These are phyloP conservation scores for Globisporangium polare DNA, from an alignment of 352 stramenopile species.

Conservation along the genomic window DNA sequence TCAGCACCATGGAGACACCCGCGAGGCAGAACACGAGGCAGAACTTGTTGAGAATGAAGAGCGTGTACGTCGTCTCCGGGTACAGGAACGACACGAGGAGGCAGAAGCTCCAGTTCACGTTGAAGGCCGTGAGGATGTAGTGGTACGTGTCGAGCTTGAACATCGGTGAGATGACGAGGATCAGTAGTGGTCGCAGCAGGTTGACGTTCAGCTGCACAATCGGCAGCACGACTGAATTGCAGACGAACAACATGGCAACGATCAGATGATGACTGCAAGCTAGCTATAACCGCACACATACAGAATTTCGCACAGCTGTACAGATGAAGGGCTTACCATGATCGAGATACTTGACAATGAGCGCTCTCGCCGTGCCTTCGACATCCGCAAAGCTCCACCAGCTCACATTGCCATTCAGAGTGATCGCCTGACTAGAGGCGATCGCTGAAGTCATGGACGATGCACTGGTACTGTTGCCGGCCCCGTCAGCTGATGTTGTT, in stretches of 20 bases:
- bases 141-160: conserved; percentile 77
- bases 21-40: conserved; percentile 61
- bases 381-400: conserved; percentile 70
- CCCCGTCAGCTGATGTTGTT: neutral
- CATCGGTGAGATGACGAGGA: conserved; percentile 56
- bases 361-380: conserved; percentile 34
- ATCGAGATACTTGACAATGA: conserved; percentile 52
- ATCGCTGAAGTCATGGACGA: conserved; percentile 1
- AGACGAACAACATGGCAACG: neutral
- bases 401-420: conserved; percentile 24
- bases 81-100: conserved; percentile 59
- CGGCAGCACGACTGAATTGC: conserved; percentile 42
- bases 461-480: neutral
- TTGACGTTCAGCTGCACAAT: conserved; percentile 68
- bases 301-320: neutral
- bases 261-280: too few relatives aligned
- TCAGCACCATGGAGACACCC: conserved; percentile 44
- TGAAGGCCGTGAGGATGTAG: conserved; percentile 62
- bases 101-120: conserved; percentile 61
- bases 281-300: too few relatives aligned
- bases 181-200: conserved; percentile 54
- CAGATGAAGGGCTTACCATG: conserved; percentile 20
- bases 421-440: conserved; percentile 14
- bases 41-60: conserved; percentile 75
- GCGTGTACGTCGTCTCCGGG: conserved; percentile 46